phyloP scores from a whole-genome alignment of 768 basidiomycete species.

The Lentinula guzmanii region DNA sequence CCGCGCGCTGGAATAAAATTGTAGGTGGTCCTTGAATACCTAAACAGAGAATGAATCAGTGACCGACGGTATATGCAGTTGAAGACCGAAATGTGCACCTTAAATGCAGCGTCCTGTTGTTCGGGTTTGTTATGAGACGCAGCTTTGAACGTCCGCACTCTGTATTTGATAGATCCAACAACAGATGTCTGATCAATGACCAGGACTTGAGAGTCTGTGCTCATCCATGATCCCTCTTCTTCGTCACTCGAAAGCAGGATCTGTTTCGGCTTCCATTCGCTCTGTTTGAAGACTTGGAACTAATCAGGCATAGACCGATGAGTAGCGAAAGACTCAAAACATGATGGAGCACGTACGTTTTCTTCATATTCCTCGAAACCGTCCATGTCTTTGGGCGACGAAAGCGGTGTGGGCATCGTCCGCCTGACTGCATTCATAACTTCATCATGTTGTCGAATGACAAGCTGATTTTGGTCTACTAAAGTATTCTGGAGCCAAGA shows the following conservation, averaged over 20 bases:
- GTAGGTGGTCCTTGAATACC: not conserved
- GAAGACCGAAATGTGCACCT: not conserved
- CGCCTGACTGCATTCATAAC: not conserved
- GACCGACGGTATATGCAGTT: not conserved
- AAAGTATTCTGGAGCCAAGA: not conserved
- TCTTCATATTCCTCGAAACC: constrained; percentile 1
- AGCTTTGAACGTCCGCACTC: not conserved
- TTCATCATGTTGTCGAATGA: not conserved
- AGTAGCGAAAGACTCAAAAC: not conserved
- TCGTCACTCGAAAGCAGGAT: not conserved
- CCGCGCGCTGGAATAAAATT: not conserved
- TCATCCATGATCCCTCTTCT: constrained; percentile 1
- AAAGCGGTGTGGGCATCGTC: not conserved
- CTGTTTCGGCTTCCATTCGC: not conserved
- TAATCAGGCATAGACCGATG: not conserved
- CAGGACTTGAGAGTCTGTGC: not conserved
- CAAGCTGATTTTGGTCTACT: not conserved
- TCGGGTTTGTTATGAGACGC: not conserved
- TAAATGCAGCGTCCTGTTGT: not conserved
- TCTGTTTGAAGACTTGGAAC: constrained; percentile 1
- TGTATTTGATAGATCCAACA: not conserved
- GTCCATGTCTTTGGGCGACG: not conserved
- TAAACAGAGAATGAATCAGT: not conserved
- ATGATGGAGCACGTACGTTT: not conserved
- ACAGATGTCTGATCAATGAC: not conserved